Evolutionary conservation across 2,329 filamentous ascomycete genomes (phyloP), one percentile per base, ranked within the genome.

Genomic region (Tolypocladium inflatum): DNA sequence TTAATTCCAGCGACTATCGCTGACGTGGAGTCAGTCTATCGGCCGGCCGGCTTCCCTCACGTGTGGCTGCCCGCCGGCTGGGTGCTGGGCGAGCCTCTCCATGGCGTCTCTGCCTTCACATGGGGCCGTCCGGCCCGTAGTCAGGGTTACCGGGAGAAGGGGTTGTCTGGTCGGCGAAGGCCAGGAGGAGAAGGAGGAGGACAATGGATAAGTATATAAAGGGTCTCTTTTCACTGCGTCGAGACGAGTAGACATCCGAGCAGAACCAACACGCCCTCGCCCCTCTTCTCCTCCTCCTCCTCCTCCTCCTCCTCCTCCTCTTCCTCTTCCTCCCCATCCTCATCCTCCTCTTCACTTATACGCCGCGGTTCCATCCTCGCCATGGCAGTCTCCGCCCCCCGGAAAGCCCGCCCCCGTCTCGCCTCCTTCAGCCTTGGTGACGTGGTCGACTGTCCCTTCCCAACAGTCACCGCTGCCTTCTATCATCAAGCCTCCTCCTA

Each of bases 391-490:
- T 50, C 43, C 37, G 57, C 23, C n/a, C 52, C 53, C 21, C 57
- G 55, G 52, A 61, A 58, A 52, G n/a, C 55, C 52, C 59, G 43
- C n/a, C 45, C 54, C 48, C 55, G 38, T 38, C 51, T 26, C 54
- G 48, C 48, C 39, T 9, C 55, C 19, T 60, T 62, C 54, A 60
- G 58, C 19, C 56, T 55, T 39, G 62, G 62, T 13, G 55, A 61
- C 48, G 52, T 50, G 48, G 56, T 66, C 17, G 60, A 66, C 23
- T 61, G 64, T 50, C 72, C 72, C 19, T 77, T 76, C 61, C 60
- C 66, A n/a, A 75, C 73, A 9, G 64, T 71, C 54, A 75, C 73
- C 21, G 63, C 71, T 13, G 71, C 73, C 21, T 74, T 76, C 61
- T 71, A 73, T 37, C 70, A 73, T 45, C 65, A 72, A 62, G 76